phyloP scores from a whole-genome alignment of 2,329 filamentous ascomycete species.

The Penicillium sp. region DNA sequence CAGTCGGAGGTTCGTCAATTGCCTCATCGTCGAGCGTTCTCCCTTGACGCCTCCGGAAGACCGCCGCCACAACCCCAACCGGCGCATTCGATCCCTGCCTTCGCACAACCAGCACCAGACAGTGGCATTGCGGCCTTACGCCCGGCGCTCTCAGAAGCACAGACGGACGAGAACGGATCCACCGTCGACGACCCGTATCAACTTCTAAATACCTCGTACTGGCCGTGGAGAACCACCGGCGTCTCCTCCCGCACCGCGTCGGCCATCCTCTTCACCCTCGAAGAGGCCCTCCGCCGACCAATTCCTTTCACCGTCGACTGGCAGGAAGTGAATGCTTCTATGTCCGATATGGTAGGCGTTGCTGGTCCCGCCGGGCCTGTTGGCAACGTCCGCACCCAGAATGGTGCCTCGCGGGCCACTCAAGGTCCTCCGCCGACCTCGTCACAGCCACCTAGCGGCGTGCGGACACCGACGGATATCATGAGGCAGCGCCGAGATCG shows the following conservation, averaged over 20 bases:
- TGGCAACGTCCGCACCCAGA: constrained; percentile 56
- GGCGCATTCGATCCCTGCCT: constrained; percentile 27
- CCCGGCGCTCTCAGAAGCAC: constrained; percentile 35
- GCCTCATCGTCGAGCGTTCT: constrained; percentile 42
- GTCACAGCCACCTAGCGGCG: constrained; percentile 54
- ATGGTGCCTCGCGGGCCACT: constrained; percentile 55
- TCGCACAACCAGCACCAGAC: constrained; percentile 24
- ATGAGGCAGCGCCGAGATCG: constrained; percentile 82
- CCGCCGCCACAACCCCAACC: constrained; percentile 28
- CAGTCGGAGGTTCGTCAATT: constrained; percentile 48
- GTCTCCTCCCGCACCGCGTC: constrained; percentile 82
- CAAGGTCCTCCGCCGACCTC: constrained; percentile 54
- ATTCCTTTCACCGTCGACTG: constrained; percentile 78
- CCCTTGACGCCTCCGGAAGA: constrained; percentile 42
- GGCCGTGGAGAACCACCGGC: constrained; percentile 53
- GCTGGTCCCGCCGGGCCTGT: constrained; percentile 44
- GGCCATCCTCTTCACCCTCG: constrained; percentile 87
- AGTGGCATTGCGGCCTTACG: constrained; percentile 24
- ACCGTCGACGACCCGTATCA: constrained; percentile 31
- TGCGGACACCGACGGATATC: constrained; percentile 82
- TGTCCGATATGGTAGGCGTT: constrained; percentile 76
- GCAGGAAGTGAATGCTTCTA: constrained; percentile 83
- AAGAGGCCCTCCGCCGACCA: constrained; percentile 82
- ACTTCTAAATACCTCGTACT: constrained; percentile 46
- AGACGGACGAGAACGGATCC: constrained; percentile 35